Conservation (phyloP, 2,329 filamentous ascomycete genomes). For the Albifimbria verrucaria region DNA sequence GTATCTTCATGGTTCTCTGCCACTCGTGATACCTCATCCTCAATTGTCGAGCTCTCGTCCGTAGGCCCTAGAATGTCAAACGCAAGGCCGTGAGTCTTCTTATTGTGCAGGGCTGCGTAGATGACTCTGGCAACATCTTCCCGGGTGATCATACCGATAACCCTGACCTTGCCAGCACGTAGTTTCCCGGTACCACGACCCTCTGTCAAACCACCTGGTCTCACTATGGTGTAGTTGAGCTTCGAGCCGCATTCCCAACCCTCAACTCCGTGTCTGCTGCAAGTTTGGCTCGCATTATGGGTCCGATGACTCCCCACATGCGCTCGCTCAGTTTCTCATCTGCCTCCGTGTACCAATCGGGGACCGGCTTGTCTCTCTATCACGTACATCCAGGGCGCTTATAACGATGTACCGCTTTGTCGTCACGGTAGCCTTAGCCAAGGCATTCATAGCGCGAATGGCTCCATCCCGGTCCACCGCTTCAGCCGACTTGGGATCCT, state of each 20-base stretch:
- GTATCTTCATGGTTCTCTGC: conserved; percentile 1
- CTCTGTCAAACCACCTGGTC: not conserved
- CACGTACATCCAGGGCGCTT: conserved; percentile 2
- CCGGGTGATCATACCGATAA: not conserved
- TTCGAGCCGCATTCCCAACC: conserved; percentile 1
- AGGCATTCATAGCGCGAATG: conserved; percentile 2
- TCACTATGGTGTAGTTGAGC: conserved; percentile 3
- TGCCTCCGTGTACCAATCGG: conserved; percentile 2
- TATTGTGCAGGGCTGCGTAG: not conserved
- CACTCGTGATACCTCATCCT: not conserved
- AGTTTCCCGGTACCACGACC: not conserved
- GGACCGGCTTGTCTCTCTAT: conserved; percentile 2
- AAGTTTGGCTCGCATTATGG: not conserved
- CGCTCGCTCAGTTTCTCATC: conserved; percentile 4
- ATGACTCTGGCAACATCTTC: conserved; percentile 1
- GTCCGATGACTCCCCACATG: conserved; percentile 2
- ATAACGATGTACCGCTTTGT: conserved; percentile 1
- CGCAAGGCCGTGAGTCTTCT: not conserved
- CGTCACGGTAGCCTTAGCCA: not conserved
- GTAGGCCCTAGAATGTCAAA: not conserved
- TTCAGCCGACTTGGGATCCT: conserved; percentile 1
- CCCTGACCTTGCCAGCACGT: conserved; percentile 1
- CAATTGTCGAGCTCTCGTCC: not conserved
- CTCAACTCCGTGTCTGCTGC: conserved; percentile 1
- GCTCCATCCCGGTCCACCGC: conserved; percentile 3